Evolutionary conservation across 2,329 filamentous ascomycete species (phyloP).

Genomic region (Fonsecaea pedrosoi): DNA sequence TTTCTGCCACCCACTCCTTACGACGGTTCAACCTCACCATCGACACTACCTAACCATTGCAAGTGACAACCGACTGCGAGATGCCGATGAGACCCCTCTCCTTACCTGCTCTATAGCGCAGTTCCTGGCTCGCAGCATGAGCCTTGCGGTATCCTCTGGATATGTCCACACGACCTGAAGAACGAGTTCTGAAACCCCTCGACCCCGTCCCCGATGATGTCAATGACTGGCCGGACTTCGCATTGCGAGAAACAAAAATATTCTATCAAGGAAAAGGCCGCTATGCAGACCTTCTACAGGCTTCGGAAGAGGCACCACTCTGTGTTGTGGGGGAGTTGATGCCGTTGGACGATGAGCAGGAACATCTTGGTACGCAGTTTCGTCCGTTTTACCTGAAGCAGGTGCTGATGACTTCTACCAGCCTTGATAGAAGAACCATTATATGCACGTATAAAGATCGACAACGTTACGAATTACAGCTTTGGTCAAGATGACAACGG

Average conservation of each 20-base stretch:
- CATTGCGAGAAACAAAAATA: slow-evolving; percentile 62
- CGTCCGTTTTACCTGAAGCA: slow-evolving; percentile 34
- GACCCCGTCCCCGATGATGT: slow-evolving; percentile 54
- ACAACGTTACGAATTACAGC: slow-evolving; percentile 57
- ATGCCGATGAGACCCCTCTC: slow-evolving; percentile 8
- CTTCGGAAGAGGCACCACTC: slow-evolving; percentile 61
- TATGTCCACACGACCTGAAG: slow-evolving; percentile 42
- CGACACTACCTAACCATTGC: neutral
- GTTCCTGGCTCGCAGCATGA: slow-evolving; percentile 32
- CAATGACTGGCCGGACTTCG: slow-evolving; percentile 67
- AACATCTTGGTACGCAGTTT: slow-evolving; percentile 48
- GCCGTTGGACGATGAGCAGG: slow-evolving; percentile 53
- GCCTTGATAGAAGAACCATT: slow-evolving; percentile 46
- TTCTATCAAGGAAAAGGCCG: slow-evolving; percentile 56
- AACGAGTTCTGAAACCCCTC: slow-evolving; percentile 53
- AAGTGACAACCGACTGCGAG: slow-evolving; percentile 5
- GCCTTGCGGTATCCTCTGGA: slow-evolving; percentile 23
- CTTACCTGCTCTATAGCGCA: slow-evolving; percentile 18
- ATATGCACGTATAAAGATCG: slow-evolving; percentile 51
- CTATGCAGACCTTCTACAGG: slow-evolving; percentile 62
- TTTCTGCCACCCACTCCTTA: neutral
- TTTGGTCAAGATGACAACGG: slow-evolving; percentile 62
- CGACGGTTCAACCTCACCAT: neutral
- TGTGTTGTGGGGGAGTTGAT: slow-evolving; percentile 61
- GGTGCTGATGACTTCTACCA: slow-evolving; percentile 46